Base-by-base conservation (phyloP, 192 early-diverging fungal genomes). In the Coemansia sp. region DNA sequence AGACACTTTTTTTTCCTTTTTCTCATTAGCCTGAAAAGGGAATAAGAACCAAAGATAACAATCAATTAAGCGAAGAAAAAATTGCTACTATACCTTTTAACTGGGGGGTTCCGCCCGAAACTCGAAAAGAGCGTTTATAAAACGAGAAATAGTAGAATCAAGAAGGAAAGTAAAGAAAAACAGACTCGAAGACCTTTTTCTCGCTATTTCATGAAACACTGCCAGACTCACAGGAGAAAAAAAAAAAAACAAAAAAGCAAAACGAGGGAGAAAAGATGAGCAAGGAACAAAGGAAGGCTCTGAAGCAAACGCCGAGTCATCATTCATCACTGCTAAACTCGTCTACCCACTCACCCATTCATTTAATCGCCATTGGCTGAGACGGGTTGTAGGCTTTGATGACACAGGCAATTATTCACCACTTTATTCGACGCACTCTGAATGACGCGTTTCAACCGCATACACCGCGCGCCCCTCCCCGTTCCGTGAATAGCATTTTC, bases 271-370 rank as follows among this genome's bases (percentile, higher is more conserved):
- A 19, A 48, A 29, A 29, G 29, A 29, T 2, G 29, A 29, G 29
- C 45, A 48, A 43, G 59, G 42, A 66, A 48, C 20, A 59, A 58
- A 19, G 46, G 45, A 25, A 25, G 32, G 35, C n/a, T 14, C 36
- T 40, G 59, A 36, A 19, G 15, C 17, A 35, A 59, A 63, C 33
- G 62, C 56, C 66, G 62, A 74, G 66, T 74, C 72, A 74, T 62
- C 59, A 15, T 15, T 33, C 40, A 33, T 57, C 55, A 48, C n/a
- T 9, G 52, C 38, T 13, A 54, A 33, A 54, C 9, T 54, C 22
- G 49, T 40, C 25, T 45, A 46, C 40, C 46, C 58, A 46, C 62
- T 69, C 63, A 73, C 34, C 15, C 32, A 6, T 22, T 36, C 55
- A 59, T 49, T 15, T 9, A 4, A 45, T 6, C 20, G n/a, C 41